Base-by-base conservation (phyloP, 129 eudicot species). In the Calendula officinalis region DNA sequence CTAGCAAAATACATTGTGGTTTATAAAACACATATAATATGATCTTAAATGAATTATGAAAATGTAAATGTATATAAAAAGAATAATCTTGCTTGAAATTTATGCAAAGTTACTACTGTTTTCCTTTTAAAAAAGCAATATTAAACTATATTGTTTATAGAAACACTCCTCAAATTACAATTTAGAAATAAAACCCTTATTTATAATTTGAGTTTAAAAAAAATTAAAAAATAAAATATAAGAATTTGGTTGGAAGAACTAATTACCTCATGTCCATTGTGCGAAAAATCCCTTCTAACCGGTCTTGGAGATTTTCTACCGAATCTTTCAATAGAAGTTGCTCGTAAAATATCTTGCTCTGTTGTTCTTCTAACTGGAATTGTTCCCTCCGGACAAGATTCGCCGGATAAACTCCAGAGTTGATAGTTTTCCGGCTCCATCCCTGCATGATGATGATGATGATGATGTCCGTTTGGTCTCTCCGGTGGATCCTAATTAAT, bases 251-350 rank as follows among this genome's bases (percentile, higher is more conserved):
- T 8, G 5, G 16, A 37, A 42, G 42, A 5, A 56, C 62, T 63
- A n/a, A n/a, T n/a, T 60, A 91, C 97, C 95, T 91, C 97, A 66
- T 91, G 97, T 56, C 91, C 95, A 74, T 67, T 75, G 76, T 77
- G 73, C 1, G 94, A 63, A 38, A 86, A 63, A 69, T 91, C 97
- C 76, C 94, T 80, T 73, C 82, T 43, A 44, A 91, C 59, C 6
- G 77, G 72, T 71, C 43, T 83, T 57, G 34, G 55, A n/a, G 83
- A 64, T 69, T 84, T 91, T 47, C 80, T 73, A 17, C 95, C 97
- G 70, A 91, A 91, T 75, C 82, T 69, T 75, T 61, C 40, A 8
- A 87, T 22, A n/a, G 89, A 77, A 62, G 62, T 84, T 17, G 87
- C 89, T 71, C 97, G 72, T 43, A 87, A 53, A 35, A 91, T 35